Percentiles rank a stretch among this genome's conserved stretches.
phyloP scores from a whole-genome alignment of 176 grass and related monocot genomes.

The Triticum urartu region DNA sequence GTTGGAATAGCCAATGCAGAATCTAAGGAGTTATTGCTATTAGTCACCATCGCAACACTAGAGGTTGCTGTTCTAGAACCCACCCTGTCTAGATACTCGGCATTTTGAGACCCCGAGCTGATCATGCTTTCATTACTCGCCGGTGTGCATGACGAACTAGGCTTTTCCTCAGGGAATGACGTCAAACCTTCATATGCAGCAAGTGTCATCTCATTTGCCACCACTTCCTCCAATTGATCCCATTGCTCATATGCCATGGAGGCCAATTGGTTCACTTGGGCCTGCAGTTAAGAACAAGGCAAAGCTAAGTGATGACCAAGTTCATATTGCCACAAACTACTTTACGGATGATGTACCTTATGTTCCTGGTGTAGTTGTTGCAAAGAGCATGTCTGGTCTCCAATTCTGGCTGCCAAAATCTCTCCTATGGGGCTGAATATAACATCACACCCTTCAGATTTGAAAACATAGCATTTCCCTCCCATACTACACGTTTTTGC shows the following conservation, averaged over 20 bases:
- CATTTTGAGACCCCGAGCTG: conserved; percentile 32
- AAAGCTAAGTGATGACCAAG: neutral
- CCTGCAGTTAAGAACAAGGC: conserved; percentile 13
- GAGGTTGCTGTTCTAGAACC: conserved; percentile 37
- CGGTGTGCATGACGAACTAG: conserved; percentile 7
- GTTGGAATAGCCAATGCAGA: conserved; percentile 10
- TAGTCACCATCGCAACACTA: neutral
- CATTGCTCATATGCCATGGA: conserved; percentile 27
- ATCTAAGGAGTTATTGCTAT: conserved; percentile 1
- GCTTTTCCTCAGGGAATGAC: neutral
- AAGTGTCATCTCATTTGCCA: neutral
- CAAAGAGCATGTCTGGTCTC: neutral
- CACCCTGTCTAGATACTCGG: conserved; percentile 13
- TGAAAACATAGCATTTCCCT: conserved; percentile 39
- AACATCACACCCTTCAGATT: conserved; percentile 14
- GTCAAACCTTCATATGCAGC: neutral
- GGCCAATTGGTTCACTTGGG: conserved; percentile 24
- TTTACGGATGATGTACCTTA: conserved; percentile 9
- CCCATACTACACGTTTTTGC: conserved; percentile 50
- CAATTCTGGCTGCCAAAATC: conserved; percentile 12
- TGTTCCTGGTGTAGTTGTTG: conserved; percentile 13
- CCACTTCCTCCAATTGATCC: conserved; percentile 36
- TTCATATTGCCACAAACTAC: neutral
- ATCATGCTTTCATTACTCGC: conserved; percentile 41
- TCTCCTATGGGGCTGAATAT: conserved; percentile 35